These are phyloP conservation scores for Dactylella cylindrospora DNA, from an alignment of 2,329 filamentous ascomycete species.

Conservation along the genomic window DNA sequence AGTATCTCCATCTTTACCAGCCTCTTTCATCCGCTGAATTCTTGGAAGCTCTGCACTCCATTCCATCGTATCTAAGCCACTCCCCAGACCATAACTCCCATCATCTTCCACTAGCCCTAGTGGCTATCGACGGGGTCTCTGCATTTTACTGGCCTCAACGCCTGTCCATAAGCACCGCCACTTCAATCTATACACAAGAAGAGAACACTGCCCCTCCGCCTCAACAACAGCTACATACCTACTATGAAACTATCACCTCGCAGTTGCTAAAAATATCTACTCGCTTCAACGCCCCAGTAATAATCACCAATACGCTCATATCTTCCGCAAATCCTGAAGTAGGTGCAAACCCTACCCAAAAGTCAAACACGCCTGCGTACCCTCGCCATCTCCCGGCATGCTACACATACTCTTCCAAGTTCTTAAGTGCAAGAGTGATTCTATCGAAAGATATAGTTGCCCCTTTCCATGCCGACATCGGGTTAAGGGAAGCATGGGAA, in stretches of 20 bases:
- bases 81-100: conserved; percentile 20
- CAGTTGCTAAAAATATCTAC: conserved; percentile 5
- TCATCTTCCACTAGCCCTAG: conserved; percentile 9
- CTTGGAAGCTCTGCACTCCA: conserved; percentile 23
- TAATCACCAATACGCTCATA: conserved; percentile 36
- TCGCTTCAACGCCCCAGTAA: conserved; percentile 20
- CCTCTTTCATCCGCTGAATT: conserved; percentile 25
- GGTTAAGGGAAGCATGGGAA: conserved; percentile 16
- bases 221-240: conserved; percentile 17
- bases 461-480: conserved; percentile 33
- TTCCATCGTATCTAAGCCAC: conserved; percentile 16
- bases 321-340: background rate
- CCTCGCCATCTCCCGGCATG: conserved; percentile 31
- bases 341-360: background rate
- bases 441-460: conserved; percentile 30
- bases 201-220: background rate
- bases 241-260: conserved; percentile 25
- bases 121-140: conserved; percentile 43
- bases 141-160: conserved; percentile 45
- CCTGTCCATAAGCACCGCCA: background rate
- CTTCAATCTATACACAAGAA: too few relatives aligned
- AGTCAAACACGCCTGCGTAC: conserved; percentile 4
- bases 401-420: conserved; percentile 37
- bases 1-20: conserved; percentile 26
- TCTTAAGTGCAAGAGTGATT: conserved; percentile 37